These are phyloP conservation scores for Zostera marina DNA, from an alignment of 116 monocot species.

Conservation along the genomic window DNA sequence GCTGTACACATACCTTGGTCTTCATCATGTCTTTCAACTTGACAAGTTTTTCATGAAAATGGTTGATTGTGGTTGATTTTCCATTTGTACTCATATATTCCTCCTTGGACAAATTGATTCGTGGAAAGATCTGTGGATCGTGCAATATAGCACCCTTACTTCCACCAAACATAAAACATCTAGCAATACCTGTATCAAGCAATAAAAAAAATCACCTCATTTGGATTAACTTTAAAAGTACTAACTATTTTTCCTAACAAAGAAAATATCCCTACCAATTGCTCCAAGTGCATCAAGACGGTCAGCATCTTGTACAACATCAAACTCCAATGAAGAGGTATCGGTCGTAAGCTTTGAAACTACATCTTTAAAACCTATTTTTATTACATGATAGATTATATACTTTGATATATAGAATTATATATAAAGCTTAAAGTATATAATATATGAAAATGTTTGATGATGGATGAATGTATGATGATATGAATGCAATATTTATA, in stretches of 20 bases:
- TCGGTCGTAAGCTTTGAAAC: conserved; percentile 16
- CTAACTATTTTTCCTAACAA: background rate
- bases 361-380: conserved; percentile 86
- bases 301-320: conserved; percentile 88
- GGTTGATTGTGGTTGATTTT: conserved; percentile 76
- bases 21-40: conserved; percentile 95
- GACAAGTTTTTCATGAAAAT: conserved; percentile 95
- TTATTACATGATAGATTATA: no score
- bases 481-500: no score
- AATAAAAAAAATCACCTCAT: background rate
- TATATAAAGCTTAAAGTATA: no score
- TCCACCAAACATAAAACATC: conserved; percentile 91
- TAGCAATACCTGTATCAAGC: conserved; percentile 53
- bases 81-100: conserved; percentile 63
- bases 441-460: no score
- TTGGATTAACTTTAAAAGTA: background rate
- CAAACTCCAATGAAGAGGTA: conserved; percentile 39
- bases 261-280: conserved; percentile 38
- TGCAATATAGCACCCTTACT: conserved; percentile 44
- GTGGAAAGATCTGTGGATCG: conserved; percentile 66
- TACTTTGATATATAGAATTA: no score
- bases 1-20: no score
- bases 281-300: conserved; percentile 97
- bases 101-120: conserved; percentile 49
- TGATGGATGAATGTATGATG: no score